Base-by-base conservation (phyloP, 2,329 filamentous ascomycete genomes). In the Hansfordia pulvinata region DNA sequence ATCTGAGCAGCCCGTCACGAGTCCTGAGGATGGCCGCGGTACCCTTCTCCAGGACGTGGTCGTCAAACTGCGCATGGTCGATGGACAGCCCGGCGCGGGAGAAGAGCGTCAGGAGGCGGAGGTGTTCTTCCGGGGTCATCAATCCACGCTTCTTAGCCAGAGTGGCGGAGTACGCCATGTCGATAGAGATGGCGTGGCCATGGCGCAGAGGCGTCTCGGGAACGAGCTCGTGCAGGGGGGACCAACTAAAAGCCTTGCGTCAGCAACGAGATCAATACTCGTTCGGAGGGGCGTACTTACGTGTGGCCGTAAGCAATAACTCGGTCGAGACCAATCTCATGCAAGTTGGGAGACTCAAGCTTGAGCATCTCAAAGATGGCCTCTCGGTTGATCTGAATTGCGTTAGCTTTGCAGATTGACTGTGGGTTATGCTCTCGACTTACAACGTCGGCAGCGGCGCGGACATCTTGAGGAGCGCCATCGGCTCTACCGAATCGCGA, bases 261-360 rank as follows among this genome's bases (percentile, higher is more conserved):
- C 14, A 21, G 14, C 27, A 12, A 19, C 3, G 4, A 10, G 13
- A 12, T 9, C 12, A 14, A 14, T 15, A 23, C 6, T 23, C 14
- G n/a, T 6, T 22, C 6, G 9, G 6, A 10, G 12, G n/a, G 4
- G n/a, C n/a, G n/a, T n/a, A 52, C 63, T 47, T 45, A 68, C 54
- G 76, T 81, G 45, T 82, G 76, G 1, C 76, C 76, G 38, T 79
- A 82, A 2, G 76, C 76, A 46, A 82, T 81, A 10, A 82, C 73
- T 37, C 76, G 57, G 47, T 81, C 75, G 7, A 82, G 58, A 29
- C 73, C 74, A 29, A 80, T 76, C 56, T 82, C 76, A 41, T 81
- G 76, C 6, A 82, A 53, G 40, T 81, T 82, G 1, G 76, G 76
- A 2, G 74, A 74, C 56, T 82, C 76, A 2, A 81, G 60, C 54